Evolutionary conservation across 306 rosid genomes (phyloP).

Genomic region (Cucurbita moschata): DNA sequence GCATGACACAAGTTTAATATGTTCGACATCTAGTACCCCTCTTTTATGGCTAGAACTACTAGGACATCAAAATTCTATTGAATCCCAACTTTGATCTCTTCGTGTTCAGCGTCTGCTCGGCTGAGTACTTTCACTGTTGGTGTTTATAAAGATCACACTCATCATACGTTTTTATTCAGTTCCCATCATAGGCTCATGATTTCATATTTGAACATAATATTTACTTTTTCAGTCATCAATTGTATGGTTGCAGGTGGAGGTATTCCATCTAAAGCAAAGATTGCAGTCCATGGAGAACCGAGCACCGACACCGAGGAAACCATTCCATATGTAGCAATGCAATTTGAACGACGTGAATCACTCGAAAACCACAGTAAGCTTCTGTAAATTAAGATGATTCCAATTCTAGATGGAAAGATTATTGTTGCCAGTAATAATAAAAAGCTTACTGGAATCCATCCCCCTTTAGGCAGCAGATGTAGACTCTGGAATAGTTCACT

Average conservation of each 20-base stretch:
- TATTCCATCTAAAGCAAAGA: slow-evolving; percentile 89
- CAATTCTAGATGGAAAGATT: not conserved
- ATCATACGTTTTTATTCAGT: not conserved
- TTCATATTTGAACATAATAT: not conserved
- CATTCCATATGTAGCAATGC: slow-evolving; percentile 39
- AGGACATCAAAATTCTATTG: too few relatives aligned
- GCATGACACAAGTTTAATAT: too few relatives aligned
- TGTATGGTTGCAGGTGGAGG: slow-evolving; percentile 46
- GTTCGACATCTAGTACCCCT: too few relatives aligned
- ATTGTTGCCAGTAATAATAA: not conserved
- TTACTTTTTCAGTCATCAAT: not conserved
- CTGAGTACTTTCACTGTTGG: not conserved
- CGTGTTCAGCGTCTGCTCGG: too few relatives aligned
- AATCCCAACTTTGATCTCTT: too few relatives aligned
- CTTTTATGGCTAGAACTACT: too few relatives aligned
- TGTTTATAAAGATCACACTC: not conserved
- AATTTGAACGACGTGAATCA: not conserved
- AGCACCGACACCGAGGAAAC: slow-evolving; percentile 84
- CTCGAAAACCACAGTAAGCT: not conserved
- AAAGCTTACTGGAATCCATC: not conserved
- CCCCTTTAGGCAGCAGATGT: too few relatives aligned
- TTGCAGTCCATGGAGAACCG: slow-evolving; percentile 85
- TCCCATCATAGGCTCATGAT: not conserved
- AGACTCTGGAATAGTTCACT: not conserved
- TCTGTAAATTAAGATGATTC: not conserved